These are phyloP conservation scores for Phellopilus nigrolimitatus DNA, from an alignment of 1,284 basidiomycete species.

Conservation along the genomic window DNA sequence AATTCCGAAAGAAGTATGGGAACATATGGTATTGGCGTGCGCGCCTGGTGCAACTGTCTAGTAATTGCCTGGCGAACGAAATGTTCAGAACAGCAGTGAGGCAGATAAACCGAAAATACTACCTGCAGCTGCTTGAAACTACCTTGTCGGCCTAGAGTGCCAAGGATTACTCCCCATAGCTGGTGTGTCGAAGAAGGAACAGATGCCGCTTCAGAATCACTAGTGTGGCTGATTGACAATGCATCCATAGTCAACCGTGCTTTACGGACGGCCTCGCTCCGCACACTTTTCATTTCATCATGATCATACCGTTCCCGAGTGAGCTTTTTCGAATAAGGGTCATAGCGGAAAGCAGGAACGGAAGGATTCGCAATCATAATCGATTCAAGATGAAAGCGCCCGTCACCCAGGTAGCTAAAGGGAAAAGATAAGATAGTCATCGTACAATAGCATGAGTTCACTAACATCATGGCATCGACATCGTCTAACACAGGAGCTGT, in stretches of 20 bases:
- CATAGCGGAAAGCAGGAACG: constrained; percentile 97
- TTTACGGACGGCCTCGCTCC: constrained; percentile 73
- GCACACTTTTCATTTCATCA: constrained; percentile 73
- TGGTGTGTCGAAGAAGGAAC: constrained; percentile 23
- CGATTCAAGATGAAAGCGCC: constrained; percentile 95
- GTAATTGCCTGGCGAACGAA: constrained; percentile 62
- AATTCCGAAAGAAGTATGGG: constrained; percentile 94
- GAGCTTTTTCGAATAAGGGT: constrained; percentile 97
- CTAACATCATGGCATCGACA: constrained; percentile 85
- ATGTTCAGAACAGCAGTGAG: constrained; percentile 7
- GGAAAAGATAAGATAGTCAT: constrained; percentile 15
- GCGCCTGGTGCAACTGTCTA: constrained; percentile 53
- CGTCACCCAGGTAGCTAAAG: constrained; percentile 92
- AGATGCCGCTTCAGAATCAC: constrained; percentile 2
- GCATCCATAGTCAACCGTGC: constrained; percentile 60
- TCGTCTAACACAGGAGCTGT: constrained; percentile 83
- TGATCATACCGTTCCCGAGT: constrained; percentile 93
- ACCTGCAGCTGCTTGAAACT: constrained; percentile 85
- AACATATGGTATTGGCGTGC: constrained; percentile 66
- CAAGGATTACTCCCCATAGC: constrained; percentile 92
- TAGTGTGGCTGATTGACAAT: constrained; percentile 14
- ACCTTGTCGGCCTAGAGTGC: constrained; percentile 93
- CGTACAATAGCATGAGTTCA: constrained; percentile 19
- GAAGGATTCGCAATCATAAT: constrained; percentile 99
- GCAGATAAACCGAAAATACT: constrained; percentile 9